Base-by-base conservation (phyloP, 1,284 basidiomycete genomes). In the Pseudozyma thailandica region DNA sequence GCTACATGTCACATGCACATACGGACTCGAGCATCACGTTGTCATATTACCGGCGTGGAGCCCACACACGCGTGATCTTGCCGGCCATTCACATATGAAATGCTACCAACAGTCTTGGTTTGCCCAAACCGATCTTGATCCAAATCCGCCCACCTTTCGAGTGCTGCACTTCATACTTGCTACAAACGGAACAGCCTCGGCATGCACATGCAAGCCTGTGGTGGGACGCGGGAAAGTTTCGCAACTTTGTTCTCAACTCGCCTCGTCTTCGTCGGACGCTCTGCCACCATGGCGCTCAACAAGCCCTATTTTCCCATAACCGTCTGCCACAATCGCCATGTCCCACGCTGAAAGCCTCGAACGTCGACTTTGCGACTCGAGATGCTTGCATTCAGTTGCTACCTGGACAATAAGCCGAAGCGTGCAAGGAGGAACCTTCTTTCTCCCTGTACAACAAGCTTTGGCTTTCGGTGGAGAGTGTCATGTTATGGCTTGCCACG, bases 261-360 rank as follows among this genome's bases (percentile, higher is more conserved):
- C n/a, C n/a, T n/a, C n/a, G n/a, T n/a, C n/a, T n/a, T n/a, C n/a
- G n/a, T n/a, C n/a, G n/a, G n/a, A n/a, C n/a, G n/a, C n/a, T n/a
- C n/a, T n/a, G n/a, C n/a, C n/a, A n/a, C n/a, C n/a, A n/a, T n/a
- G n/a, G n/a, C n/a, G n/a, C n/a, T n/a, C n/a, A n/a, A n/a, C n/a
- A n/a, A n/a, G n/a, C n/a, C n/a, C n/a, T n/a, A n/a, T n/a, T n/a
- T n/a, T n/a, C n/a, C n/a, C n/a, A n/a, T n/a, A n/a, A n/a, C n/a
- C n/a, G 10, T 16, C 44, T n/a, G 15, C 25, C 39, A 25, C 38
- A 43, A 35, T 16, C 39, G 30, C 54, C 42, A 35, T 37, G 33
- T 53, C 57, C 50, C 57, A 56, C 60, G 49, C 45, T 44, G 10
- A 21, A 37, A 38, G 33, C 41, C 39, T 63, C 60, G 60, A 56